Base-by-base conservation (phyloP, 2,329 filamentous ascomycete genomes). In the Xylaria sp. region DNA sequence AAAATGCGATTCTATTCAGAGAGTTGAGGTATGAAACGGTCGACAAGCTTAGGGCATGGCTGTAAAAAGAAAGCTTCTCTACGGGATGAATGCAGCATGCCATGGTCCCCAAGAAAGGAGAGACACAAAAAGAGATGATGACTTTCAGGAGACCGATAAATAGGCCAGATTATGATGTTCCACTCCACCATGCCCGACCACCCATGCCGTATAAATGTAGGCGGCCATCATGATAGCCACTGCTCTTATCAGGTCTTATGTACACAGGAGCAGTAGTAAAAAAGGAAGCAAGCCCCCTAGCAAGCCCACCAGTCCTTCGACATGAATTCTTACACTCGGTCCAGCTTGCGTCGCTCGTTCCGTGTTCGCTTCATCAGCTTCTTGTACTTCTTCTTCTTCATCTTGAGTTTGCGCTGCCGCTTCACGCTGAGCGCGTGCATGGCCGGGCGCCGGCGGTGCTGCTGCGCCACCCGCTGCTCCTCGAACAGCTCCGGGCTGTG, bases 301-400 rank as follows among this genome's bases (percentile, higher is more conserved):
- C 20, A 20, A 17, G 16, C 8, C 11, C 43, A 13, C 6, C 34
- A 16, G 9, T 17, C 16, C 42, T 29, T 5, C 2, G 13, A 24
- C 17, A 7, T 16, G 16, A 26, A 20, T 18, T 34, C 54, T 75
- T 78, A 85, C 60, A 83, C 77, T 69, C 86, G 83, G 67, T 89
- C 91, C 67, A 94, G 79, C 79, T 92, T 96, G 71, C 92, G 86
- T 71, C 93, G 88, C 78, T 92, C 74, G 71, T 91, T 93, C 72
- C 93, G 86, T 69, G 93, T 97, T 75, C 86, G 84, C 81, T 89
- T 90, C 90, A 96, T 92, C 64, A 97, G 80, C 85, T 99, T 99
- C 92, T 97, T 97, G 77, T 96, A 96, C 87, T 99, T 99, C 84
- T 97, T 93, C 85, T 97, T 99, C 90, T 99, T 99, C 92, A 99